Base-by-base conservation (phyloP, 345 rosid genomes). In the Cardamine resedifolia region DNA sequence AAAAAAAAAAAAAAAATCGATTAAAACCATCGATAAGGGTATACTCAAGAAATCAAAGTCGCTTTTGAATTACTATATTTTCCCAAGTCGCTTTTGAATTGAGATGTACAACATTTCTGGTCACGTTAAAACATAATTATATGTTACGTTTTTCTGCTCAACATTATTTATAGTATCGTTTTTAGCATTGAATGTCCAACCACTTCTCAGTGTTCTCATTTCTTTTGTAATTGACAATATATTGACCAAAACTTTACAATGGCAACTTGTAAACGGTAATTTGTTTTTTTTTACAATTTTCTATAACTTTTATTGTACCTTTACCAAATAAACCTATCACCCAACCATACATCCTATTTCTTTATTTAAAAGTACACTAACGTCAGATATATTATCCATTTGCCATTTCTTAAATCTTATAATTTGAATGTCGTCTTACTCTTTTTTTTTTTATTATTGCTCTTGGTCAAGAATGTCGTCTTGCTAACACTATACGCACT, bases 361-460 rank as follows among this genome's bases (percentile, higher is more conserved):
- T 58, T 28, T 44, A 24, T 27, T 44, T 31, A 57, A 57, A 57
- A 57, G 36, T 56, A 20, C 5, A 20, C 2, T 10, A 31, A 33
- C 34, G 65, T 69, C 39, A 68, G 15, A 5, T 43, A 5, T 43
- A 28, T 41, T 68, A 68, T 68, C 41, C 39, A 53, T 27, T 53
- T 51, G 60, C 18, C 20, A 52, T 52, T 52, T 38, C 12, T 26
- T 38, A 41, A 41, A 55, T 68, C 24, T 31, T 31, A 10, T 31
- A 18, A 19, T 33, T 30, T 33, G 26, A 33, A 18, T 2, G 15
- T 31, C 26, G 26, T 58, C 60, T 8, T 8, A 3, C 14, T 39
- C 14, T 39, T 14, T 1, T 14, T 14, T n/a, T n/a, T n/a, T n/a
- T n/a, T n/a, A n/a, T n/a, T n/a, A n/a, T n/a, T n/a, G n/a, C n/a